Base-by-base conservation (phyloP, 176 grass and related monocot genomes). In the Musa itinerans region DNA sequence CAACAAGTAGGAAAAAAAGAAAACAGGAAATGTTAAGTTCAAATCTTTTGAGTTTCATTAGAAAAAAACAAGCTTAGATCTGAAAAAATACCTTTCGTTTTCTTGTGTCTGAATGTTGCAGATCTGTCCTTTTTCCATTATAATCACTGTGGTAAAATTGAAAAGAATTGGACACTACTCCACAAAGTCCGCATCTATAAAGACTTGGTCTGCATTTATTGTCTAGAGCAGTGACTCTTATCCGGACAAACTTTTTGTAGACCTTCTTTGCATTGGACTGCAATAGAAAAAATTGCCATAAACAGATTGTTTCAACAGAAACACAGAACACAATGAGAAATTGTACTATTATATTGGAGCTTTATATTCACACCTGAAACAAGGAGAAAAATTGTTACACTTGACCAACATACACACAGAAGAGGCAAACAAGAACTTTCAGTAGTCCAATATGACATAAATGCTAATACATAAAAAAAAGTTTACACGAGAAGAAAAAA, bases 151-250 rank as follows among this genome's bases (percentile, higher is more conserved):
- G 83, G 74, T 90, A 88, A 56, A 83, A 79, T 16, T 87, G 85
- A 78, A 97, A 90, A 4, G 83, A 79, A 50, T 79, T 87, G 43
- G 85, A 82, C 65, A 77, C 78, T 84, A 80, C 87, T 72, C 93
- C 93, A 76, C 93, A 97, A 55, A 97, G 83, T 50, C 90, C 87
- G 51, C 93, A 97, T 83, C 93, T 90, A 57, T 80, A 85, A 54
- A 93, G 22, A 71, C 22, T 81, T 52, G 79, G 83, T 78, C 77
- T 88, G 67, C 67, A 70, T 71, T 81, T 81, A 67, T 84, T 85
- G 53, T 84, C 81, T 74, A 86, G 86, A 25, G 53, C 27, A 16
- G 79, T 78, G 50, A 92, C 52, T 10, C 84, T 90, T 75, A 90
- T 54, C 24, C 80, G 83, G 66, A 90, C 83, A 81, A 93, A 90